Evolutionary conservation across 2,329 filamentous ascomycete species (phyloP).

Genomic region (Exophiala alcalophila): DNA sequence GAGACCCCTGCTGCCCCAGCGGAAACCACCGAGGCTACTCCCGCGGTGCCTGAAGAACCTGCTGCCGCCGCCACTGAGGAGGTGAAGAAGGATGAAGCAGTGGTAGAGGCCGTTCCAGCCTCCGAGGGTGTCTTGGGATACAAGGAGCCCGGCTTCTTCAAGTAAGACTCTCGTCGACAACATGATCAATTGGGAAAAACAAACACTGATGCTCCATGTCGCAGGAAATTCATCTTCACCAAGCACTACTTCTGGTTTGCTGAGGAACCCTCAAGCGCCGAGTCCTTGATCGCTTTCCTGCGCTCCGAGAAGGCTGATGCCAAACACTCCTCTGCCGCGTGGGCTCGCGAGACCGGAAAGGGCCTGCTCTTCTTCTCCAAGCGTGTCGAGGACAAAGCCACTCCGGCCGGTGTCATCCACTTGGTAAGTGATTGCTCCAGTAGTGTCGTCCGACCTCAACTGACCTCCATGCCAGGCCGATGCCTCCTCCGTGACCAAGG

Average conservation of each 20-base stretch:
- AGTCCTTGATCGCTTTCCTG: conserved; percentile 73
- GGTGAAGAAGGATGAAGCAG: conserved; percentile 44
- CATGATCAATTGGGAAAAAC: conserved; percentile 3
- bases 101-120: conserved; percentile 61
- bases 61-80: conserved; percentile 39
- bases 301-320: conserved; percentile 84
- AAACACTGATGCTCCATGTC: neutral
- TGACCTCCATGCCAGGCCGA: conserved; percentile 51
- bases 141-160: conserved; percentile 85
- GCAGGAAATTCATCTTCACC: conserved; percentile 79
- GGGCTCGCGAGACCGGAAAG: conserved; percentile 92
- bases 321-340: conserved; percentile 72
- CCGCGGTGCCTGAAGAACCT: conserved; percentile 35
- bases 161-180: conserved; percentile 60
- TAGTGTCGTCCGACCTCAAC: conserved; percentile 48
- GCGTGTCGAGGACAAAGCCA: conserved; percentile 75
- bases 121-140: conserved; percentile 83
- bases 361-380: conserved; percentile 90
- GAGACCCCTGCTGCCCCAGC: conserved; percentile 28
- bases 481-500: conserved; percentile 68
- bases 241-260: conserved; percentile 94
- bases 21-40: conserved; percentile 29
- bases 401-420: conserved; percentile 77
- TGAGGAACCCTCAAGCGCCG: conserved; percentile 67
- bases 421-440: conserved; percentile 64